These are phyloP conservation scores for Arabidopsis thaliana DNA, from an alignment of 345 rosid species.

Conservation along the genomic window DNA sequence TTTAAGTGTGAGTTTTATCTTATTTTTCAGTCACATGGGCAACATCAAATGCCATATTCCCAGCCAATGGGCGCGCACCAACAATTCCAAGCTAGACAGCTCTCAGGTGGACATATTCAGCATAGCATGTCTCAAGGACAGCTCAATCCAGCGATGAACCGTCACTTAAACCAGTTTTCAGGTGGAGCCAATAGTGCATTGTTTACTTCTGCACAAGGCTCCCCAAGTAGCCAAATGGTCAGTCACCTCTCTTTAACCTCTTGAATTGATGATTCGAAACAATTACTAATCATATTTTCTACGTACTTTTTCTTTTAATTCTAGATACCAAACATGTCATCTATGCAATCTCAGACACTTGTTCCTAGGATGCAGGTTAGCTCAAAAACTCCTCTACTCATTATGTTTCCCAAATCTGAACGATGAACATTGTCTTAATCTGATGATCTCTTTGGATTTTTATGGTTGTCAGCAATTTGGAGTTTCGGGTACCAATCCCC, in stretches of 20 bases:
- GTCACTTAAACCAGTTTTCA: conserved; percentile 82
- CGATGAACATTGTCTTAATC: background rate
- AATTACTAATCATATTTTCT: background rate
- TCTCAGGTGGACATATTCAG: conserved; percentile 75
- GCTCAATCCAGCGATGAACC: conserved; percentile 81
- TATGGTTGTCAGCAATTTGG: conserved; percentile 63
- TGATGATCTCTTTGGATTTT: background rate
- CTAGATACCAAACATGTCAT: conserved; percentile 88
- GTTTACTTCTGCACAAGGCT: conserved; percentile 88
- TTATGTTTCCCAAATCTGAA: background rate
- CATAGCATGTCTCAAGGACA: conserved; percentile 87
- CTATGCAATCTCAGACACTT: conserved; percentile 73
- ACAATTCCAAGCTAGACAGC: conserved; percentile 88
- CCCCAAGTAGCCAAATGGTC: conserved; percentile 86
- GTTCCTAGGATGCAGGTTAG: conserved; percentile 81
- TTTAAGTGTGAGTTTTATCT: background rate
- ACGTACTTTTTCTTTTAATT: background rate
- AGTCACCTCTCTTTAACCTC: conserved; percentile 36
- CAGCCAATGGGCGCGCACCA: conserved; percentile 78
- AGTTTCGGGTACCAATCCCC: conserved; percentile 72
- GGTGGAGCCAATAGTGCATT: conserved; percentile 74
- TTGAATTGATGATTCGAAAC: background rate
- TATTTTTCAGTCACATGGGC: conserved; percentile 64
- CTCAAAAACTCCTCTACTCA: conserved; percentile 9
- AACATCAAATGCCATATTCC: conserved; percentile 91